These are phyloP conservation scores for Erysiphe neolycopersici DNA, from an alignment of 2,329 filamentous ascomycete species.

Conservation along the genomic window DNA sequence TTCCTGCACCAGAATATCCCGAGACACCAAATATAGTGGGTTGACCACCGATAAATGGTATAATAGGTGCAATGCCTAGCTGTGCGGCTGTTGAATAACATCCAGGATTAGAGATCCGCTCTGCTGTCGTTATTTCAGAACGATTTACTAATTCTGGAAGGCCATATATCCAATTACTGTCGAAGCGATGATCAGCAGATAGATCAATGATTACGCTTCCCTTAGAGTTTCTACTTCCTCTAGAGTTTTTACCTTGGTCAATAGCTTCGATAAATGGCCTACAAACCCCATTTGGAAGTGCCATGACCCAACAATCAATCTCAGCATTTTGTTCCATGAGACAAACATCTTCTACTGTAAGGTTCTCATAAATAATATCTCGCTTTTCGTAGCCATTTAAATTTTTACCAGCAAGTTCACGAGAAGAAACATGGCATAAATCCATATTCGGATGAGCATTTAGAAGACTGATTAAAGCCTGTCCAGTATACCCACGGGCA, in stretches of 20 bases:
- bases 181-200: slow-evolving; percentile 90
- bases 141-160: slow-evolving; percentile 66
- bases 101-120: slow-evolving; percentile 71
- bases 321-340: slow-evolving; percentile 61
- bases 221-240: slow-evolving; percentile 13
- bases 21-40: slow-evolving; percentile 77
- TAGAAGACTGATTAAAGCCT: slow-evolving; percentile 65
- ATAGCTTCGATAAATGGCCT: slow-evolving; percentile 83
- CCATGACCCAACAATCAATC: slow-evolving; percentile 95
- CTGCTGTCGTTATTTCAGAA: slow-evolving; percentile 48
- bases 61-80: slow-evolving; percentile 59
- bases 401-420: slow-evolving; percentile 67
- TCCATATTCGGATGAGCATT: slow-evolving; percentile 79
- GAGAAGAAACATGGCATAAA: slow-evolving; percentile 72
- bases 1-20: slow-evolving; percentile 84
- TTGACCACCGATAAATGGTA: slow-evolving; percentile 47
- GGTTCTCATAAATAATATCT: slow-evolving; percentile 75
- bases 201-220: slow-evolving; percentile 70
- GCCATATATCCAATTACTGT: slow-evolving; percentile 64
- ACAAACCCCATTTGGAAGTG: slow-evolving; percentile 83
- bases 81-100: slow-evolving; percentile 91
- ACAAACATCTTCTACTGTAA: slow-evolving; percentile 63
- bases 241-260: slow-evolving; percentile 30
- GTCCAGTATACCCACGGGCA: slow-evolving; percentile 80
- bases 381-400: slow-evolving; percentile 78